A percentile compares a stretch with the other conserved stretches of the same genome.
Conservation (phyloP, 495 filamentous ascomycete species). For the Penicillium bovifimosum region DNA sequence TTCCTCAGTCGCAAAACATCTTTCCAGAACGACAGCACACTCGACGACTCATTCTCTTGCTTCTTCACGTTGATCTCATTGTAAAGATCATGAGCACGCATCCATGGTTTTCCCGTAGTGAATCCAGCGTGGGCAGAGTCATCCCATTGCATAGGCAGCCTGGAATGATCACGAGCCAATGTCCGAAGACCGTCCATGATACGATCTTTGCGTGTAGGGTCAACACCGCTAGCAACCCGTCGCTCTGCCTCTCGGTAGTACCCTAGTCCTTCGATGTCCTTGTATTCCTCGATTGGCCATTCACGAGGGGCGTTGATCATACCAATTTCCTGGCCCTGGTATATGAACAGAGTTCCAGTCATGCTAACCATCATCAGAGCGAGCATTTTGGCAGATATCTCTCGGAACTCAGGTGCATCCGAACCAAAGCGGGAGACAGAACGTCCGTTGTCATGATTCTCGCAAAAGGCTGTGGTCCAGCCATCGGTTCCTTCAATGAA, state of each 20-base stretch:
- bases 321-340: slow-evolving; percentile 61
- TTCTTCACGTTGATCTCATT: slow-evolving; percentile 38
- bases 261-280: slow-evolving; percentile 56
- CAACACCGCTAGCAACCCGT: not conserved
- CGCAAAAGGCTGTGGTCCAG: slow-evolving; percentile 46
- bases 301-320: slow-evolving; percentile 46
- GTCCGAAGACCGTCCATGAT: slow-evolving; percentile 23
- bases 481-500: slow-evolving; percentile 44
- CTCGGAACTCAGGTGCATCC: slow-evolving; percentile 37
- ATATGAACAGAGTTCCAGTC: slow-evolving; percentile 61
- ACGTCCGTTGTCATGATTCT: slow-evolving; percentile 61
- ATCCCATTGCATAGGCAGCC: slow-evolving; percentile 59
- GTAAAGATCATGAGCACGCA: slow-evolving; percentile 45
- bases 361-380: slow-evolving; percentile 48
- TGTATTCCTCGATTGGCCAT: slow-evolving; percentile 46
- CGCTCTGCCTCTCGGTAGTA: slow-evolving; percentile 40
- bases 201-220: slow-evolving; percentile 10
- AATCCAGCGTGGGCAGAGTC: slow-evolving; percentile 39
- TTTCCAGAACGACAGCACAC: slow-evolving; percentile 46
- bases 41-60: slow-evolving; percentile 32
- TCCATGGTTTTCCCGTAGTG: slow-evolving; percentile 42
- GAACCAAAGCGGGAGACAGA: slow-evolving; percentile 48
- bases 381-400: slow-evolving; percentile 50
- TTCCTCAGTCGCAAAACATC: slow-evolving; percentile 39
- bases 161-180: slow-evolving; percentile 39